phyloP scores from a whole-genome alignment of 2,329 filamentous ascomycete genomes.

The Apiospora pterosperma region DNA sequence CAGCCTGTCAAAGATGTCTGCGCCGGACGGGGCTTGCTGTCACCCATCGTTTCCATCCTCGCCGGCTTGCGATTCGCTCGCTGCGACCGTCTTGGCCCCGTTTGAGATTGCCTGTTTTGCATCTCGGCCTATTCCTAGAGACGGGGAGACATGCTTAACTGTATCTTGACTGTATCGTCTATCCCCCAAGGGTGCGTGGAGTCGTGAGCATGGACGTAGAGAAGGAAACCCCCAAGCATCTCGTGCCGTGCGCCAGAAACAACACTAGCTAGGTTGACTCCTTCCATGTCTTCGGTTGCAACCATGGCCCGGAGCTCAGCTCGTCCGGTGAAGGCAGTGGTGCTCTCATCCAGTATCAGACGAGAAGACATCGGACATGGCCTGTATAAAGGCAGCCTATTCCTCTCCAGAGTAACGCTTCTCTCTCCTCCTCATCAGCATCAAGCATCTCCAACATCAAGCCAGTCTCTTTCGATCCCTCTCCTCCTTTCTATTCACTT shows the following conservation, averaged over 20 bases:
- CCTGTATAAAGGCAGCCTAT: neutral
- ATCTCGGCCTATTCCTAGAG: neutral
- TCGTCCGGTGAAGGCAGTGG: neutral
- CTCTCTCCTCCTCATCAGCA: neutral
- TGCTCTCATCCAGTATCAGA: neutral
- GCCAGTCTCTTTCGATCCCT: neutral
- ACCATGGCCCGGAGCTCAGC: neutral
- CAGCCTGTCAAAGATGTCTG: neutral
- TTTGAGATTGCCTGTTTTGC: neutral
- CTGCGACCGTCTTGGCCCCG: neutral
- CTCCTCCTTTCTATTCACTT: slow-evolving; percentile 12
- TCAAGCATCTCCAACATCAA: neutral
- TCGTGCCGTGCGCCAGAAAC: neutral
- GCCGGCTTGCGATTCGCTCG: neutral
- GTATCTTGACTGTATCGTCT: neutral
- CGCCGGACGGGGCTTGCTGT: neutral
- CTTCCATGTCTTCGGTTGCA: neutral
- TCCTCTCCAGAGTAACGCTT: neutral
- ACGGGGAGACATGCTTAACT: neutral
- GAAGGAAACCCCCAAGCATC: neutral
- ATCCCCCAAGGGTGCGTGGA: neutral
- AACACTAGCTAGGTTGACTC: neutral
- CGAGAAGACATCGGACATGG: neutral
- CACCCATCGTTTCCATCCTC: neutral
- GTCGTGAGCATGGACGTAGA: neutral